These are phyloP conservation scores for Bryum argenteum DNA, from an alignment of 225 moss, liverwort and hornwort genomes.

Conservation along the genomic window DNA sequence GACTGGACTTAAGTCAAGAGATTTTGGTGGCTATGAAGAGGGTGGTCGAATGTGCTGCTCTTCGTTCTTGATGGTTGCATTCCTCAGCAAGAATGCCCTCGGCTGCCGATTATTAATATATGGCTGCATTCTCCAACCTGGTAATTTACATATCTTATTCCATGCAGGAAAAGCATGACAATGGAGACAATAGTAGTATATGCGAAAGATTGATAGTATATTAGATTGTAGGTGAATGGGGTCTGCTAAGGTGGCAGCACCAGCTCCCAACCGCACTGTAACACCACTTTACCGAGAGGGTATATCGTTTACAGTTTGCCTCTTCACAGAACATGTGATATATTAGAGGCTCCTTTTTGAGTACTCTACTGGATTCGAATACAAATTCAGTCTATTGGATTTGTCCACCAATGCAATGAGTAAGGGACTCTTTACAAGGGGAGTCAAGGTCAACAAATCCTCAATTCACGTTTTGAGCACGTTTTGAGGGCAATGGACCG, in stretches of 20 bases:
- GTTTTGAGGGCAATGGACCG: too few relatives aligned
- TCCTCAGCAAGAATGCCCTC: not conserved
- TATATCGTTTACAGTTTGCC: not conserved
- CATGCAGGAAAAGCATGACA: not conserved
- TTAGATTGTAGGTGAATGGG: constrained; percentile 23
- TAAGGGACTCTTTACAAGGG: too few relatives aligned
- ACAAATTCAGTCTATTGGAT: not conserved
- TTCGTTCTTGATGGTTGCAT: not conserved
- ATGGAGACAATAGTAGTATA: not conserved
- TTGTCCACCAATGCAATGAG: too few relatives aligned
- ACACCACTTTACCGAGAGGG: not conserved
- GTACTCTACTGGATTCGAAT: not conserved
- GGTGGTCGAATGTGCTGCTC: constrained; percentile 2
- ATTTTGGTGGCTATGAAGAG: constrained; percentile 12
- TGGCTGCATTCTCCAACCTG: constrained; percentile 3
- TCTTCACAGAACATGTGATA: not conserved
- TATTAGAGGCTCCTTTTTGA: constrained; percentile 2
- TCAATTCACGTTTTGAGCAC: too few relatives aligned
- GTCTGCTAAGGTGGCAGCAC: constrained; percentile 58
- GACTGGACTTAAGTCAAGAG: not conserved
- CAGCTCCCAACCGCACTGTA: constrained; percentile 40
- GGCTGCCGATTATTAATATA: not conserved
- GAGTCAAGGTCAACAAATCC: too few relatives aligned
- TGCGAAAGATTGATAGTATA: constrained; percentile 14
- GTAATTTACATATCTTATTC: not conserved